Base-by-base conservation (phyloP, 257 asterid species). In the Solanum chmielewskii region DNA sequence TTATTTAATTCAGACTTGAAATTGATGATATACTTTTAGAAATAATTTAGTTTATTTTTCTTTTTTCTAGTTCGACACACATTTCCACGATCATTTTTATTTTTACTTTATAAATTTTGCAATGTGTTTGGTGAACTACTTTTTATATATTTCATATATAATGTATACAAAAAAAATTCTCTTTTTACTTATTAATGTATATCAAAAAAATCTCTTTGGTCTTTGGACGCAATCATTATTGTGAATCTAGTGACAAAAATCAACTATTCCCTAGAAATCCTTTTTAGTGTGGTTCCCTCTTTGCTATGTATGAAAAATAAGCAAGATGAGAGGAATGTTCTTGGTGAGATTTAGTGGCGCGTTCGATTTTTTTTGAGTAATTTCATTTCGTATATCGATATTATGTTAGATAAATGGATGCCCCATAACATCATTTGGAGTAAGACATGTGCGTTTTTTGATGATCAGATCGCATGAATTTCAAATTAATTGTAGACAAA, bases 201-300 rank as follows among this genome's bases (percentile, higher is more conserved):
- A 27, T 80, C 11, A 18, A 47, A 7, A 47, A 45, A 80, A 45
- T 18, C 5, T 9, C 68, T 47, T 80, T 45, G 23, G 84, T 45
- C 42, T 29, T 78, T 80, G 84, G 18, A 75, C 29, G 18, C 35
- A 80, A 47, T 16, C 29, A 9, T 80, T 33, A 14, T 27, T 80
- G 85, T 6, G 68, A 80, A 80, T 78, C 41, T 78, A 44, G 64
- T 78, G 83, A 44, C 62, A 31, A 76, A 76, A n/a, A 39, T 75
- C 56, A 27, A 66, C 12, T 62, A 60, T 21, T 60, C 68, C 31
- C 35, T 66, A 27, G 37, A 66, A 66, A 25, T 25, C 10, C 37
- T 27, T 66, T 27, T 66, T 66, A 27, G 37, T 66, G 37, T 66
- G 37, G 31, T 66, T 66, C 73, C 35, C 33, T 25, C 73, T 64